Conservation (phyloP, 2,329 filamentous ascomycete species). For the Aspergillus ibericus region DNA sequence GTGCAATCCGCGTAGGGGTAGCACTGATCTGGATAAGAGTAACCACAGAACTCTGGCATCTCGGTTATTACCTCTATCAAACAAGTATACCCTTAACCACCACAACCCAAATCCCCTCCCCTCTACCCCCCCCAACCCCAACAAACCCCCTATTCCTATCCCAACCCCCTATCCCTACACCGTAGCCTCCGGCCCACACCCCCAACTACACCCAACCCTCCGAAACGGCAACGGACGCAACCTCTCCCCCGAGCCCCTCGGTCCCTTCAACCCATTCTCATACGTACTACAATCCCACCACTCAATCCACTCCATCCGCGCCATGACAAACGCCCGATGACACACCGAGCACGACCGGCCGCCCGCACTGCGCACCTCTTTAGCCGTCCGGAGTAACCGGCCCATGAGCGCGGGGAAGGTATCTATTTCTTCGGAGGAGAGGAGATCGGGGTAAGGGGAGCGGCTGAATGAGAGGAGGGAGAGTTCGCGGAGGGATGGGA, state of each 20-base stretch:
- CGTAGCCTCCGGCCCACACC: slow-evolving; percentile 32
- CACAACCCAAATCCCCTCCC: too few relatives aligned
- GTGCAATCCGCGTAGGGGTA: too few relatives aligned
- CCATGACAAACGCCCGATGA: slow-evolving; percentile 40
- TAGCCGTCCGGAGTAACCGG: slow-evolving; percentile 37
- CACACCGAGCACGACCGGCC: slow-evolving; percentile 44
- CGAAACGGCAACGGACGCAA: slow-evolving; percentile 43
- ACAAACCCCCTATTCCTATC: too few relatives aligned
- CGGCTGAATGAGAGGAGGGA: slow-evolving; percentile 42
- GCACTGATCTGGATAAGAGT: too few relatives aligned
- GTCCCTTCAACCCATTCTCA: slow-evolving; percentile 39
- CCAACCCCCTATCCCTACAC: too few relatives aligned
- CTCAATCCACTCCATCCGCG: slow-evolving; percentile 47
- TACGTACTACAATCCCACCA: slow-evolving; percentile 45
- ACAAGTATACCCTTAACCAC: too few relatives aligned
- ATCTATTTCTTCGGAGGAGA: slow-evolving; percentile 36
- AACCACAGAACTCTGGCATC: too few relatives aligned
- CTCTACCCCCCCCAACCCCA: too few relatives aligned
- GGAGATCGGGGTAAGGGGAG: slow-evolving; percentile 37
- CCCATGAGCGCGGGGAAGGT: slow-evolving; percentile 37
- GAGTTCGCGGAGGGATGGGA: slow-evolving; percentile 46
- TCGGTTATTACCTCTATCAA: too few relatives aligned
- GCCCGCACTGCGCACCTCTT: slow-evolving; percentile 37
- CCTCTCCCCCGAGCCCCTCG: slow-evolving; percentile 30
- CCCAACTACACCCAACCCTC: slow-evolving; percentile 44